These are phyloP conservation scores for Pouteria glomerata DNA, from an alignment of 148 eudicot genomes.

Conservation along the genomic window DNA sequence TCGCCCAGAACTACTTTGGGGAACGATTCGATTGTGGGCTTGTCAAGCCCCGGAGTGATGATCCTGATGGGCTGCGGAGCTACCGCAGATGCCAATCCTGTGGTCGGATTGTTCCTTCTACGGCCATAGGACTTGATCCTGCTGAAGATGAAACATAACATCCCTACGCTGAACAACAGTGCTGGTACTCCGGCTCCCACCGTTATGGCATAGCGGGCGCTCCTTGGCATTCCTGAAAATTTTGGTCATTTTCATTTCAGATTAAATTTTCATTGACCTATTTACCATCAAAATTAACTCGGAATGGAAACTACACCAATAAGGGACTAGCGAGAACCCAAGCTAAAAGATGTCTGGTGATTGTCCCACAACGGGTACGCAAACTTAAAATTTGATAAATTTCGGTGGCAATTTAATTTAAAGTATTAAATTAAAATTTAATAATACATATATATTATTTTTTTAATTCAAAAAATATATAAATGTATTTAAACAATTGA, in stretches of 20 bases:
- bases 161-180: constrained; percentile 10
- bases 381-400: no score
- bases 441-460: no score
- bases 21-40: constrained; percentile 43
- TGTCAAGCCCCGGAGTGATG: constrained; percentile 28
- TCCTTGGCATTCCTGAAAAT: constrained; percentile 23
- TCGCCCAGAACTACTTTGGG: constrained; percentile 53
- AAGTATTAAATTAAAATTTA: no score
- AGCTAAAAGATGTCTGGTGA: no score
- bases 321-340: no score
- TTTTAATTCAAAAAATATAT: no score
- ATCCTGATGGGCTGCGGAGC: constrained; percentile 14
- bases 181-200: constrained; percentile 31
- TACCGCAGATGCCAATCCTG: not conserved
- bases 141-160: constrained; percentile 20
- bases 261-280: no score
- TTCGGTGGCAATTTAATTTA: no score
- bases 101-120: not conserved
- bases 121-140: constrained; percentile 1
- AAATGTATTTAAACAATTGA: no score
- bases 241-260: not conserved
- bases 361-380: no score
- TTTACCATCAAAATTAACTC: no score
- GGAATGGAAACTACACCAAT: no score
- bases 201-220: constrained; percentile 22